These are phyloP conservation scores for Ustilago shanxiensis DNA, from an alignment of 1,284 basidiomycete genomes.

Conservation along the genomic window DNA sequence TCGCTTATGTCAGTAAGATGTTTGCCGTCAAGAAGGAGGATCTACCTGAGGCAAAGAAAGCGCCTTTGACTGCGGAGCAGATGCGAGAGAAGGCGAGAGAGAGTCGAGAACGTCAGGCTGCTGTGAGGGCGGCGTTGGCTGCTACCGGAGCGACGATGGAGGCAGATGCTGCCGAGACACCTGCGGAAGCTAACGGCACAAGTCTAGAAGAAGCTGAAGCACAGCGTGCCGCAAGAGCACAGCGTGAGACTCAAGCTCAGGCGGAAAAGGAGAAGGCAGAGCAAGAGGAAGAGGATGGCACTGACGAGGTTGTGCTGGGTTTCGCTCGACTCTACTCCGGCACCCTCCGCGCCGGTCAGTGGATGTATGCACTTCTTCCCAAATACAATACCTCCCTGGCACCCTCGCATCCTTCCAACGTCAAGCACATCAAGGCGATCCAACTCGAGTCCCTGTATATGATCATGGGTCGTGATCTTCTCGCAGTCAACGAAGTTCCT, in stretches of 20 bases:
- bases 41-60: constrained; percentile 79
- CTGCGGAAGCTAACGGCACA: constrained; percentile 41
- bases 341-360: constrained; percentile 78
- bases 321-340: constrained; percentile 96
- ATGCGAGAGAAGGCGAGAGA: constrained; percentile 78
- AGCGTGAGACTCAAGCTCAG: constrained; percentile 36
- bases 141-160: constrained; percentile 63
- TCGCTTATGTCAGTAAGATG: constrained; percentile 95
- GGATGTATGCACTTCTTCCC: constrained; percentile 81
- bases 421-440: constrained; percentile 77
- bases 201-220: constrained; percentile 51
- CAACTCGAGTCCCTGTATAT: constrained; percentile 85
- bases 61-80: constrained; percentile 82
- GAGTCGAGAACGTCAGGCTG: constrained; percentile 54
- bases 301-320: constrained; percentile 73
- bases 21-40: constrained; percentile 86
- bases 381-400: constrained; percentile 84
- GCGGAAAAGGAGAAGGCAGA: constrained; percentile 33
- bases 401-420: constrained; percentile 76
- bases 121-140: constrained; percentile 62
- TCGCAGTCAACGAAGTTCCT: constrained; percentile 83
- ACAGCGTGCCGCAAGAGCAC: constrained; percentile 32
- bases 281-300: constrained; percentile 34
- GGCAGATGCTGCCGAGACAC: constrained; percentile 51
- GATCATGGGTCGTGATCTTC: constrained; percentile 97